Base-by-base conservation (phyloP, 345 rosid species). In the Garcia nutans region DNA sequence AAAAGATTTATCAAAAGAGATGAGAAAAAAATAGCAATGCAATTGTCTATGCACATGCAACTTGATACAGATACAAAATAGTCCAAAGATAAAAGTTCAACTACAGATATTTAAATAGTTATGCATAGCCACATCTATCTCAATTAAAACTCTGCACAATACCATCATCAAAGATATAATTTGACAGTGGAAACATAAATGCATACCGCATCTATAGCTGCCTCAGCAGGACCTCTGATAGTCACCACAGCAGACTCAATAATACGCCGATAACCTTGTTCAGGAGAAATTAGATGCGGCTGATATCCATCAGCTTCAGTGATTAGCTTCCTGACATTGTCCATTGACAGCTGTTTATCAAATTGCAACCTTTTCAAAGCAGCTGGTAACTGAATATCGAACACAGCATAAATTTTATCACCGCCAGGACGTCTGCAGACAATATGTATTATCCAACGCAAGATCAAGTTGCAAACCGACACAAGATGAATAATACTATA, bases 261-360 rank as follows among this genome's bases (percentile, higher is more conserved):
- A 62, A 95, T 97, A 57, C 94, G 97, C 49, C 98, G 92, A 76
- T 95, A 95, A 77, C 97, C 98, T 88, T 93, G 96, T 68, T 95
- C 99, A 24, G 98, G 99, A 82, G 99, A 97, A 74, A 95, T 91
- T 41, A 95, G 88, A 93, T 95, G 98, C 2, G 98, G 99, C 81
- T 91, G 97, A 80, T 95, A 95, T 71, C 99, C 99, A 87, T 95
- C 99, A 67, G 99, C 99, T 90, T 95, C 98, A 6, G 97, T 90
- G 49, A 95, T 89, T 68, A 95, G 85, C 83, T 95, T 95, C 20
- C 93, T 72, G 31, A 95, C 90, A 80, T 91, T 93, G 37, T 95
- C 98, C 90, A 89, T 81, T 17, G 99, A 87, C 69, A 95, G 97
- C 69, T 93, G 90, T 76, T 89, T 93, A 82, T 96, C 99, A 68